Base-by-base conservation (phyloP, 140 eudicot species). In the Oenanthe javanica region DNA sequence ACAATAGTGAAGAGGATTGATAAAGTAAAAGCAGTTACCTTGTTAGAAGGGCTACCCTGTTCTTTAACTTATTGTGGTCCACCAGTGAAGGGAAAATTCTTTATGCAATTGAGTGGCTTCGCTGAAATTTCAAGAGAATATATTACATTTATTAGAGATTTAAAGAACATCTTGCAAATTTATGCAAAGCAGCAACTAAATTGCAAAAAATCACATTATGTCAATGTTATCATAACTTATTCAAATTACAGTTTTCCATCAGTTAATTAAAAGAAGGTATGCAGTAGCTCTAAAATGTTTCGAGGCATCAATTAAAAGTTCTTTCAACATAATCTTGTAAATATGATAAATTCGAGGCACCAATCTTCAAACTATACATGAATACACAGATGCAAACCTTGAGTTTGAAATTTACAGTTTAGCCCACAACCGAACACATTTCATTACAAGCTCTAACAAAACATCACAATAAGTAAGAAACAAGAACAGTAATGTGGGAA, bases 1-100 rank as follows among this genome's bases (percentile, higher is more conserved):
- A 77, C 59, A 11, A 54, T 50, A 42, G 38, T 77, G 59, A 77
- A 12, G 69, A 50, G 49, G 19, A 27, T 77, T 18, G 69, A 15
- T 51, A 46, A 77, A 77, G 80, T 46, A n/a, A 61, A 78, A 78
- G 72, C n/a, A 23, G 81, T 43, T 78, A 78, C 72, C 81, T 59
- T 78, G 23, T 78, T 55, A 9, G 43, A 66, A 61, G 72, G 81
- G 81, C 72, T 59, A 38, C 40, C 21, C 15, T 78, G 46, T 59
- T 78, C 40, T 78, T 59, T 50, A 43, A 43, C 21, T 55, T n/a
- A 59, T 78, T 61, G 72, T 5, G 81, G 81, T n/a, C 81, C 73
- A 63, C 36, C 47, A 13, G 47, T 48, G 51, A 57, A 50, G 48
- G 27, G 48, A 45, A 9, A 59, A 59, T 78, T 78, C 70, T 78